phyloP scores from a whole-genome alignment of 148 eudicot species.

The Persicaria maculosa region DNA sequence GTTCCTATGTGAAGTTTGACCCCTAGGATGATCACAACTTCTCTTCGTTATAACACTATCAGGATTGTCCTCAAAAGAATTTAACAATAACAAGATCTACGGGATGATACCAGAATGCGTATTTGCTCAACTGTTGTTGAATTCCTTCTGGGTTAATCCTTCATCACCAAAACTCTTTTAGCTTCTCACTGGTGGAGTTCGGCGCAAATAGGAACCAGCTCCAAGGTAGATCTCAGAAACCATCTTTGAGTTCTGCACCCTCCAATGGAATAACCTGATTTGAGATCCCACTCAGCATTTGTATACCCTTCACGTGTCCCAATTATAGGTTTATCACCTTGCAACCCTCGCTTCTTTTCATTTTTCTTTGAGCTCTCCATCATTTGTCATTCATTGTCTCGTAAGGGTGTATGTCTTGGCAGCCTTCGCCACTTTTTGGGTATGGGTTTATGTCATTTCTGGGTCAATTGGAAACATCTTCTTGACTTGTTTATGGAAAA shows the following conservation, averaged over 20 bases:
- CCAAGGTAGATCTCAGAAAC: conserved; percentile 4
- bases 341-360: conserved; percentile 18
- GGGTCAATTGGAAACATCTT: no score
- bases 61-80: background rate
- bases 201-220: background rate
- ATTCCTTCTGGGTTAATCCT: background rate
- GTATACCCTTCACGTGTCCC: background rate
- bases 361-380: conserved; percentile 17
- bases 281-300: conserved; percentile 13
- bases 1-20: no score
- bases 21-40: no score
- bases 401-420: background rate
- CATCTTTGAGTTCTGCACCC: conserved; percentile 10
- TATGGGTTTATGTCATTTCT: no score
- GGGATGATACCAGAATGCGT: conserved; percentile 25
- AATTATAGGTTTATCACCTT: background rate
- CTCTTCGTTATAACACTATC: no score
- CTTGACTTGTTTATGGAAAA: no score
- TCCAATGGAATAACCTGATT: conserved; percentile 20
- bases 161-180: background rate
- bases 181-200: no score
- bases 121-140: conserved; percentile 12
- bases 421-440: background rate
- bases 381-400: conserved; percentile 4
- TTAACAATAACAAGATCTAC: conserved; percentile 9